Conservation (phyloP, 495 filamentous ascomycete genomes). For the Xylaria flabelliformis region DNA sequence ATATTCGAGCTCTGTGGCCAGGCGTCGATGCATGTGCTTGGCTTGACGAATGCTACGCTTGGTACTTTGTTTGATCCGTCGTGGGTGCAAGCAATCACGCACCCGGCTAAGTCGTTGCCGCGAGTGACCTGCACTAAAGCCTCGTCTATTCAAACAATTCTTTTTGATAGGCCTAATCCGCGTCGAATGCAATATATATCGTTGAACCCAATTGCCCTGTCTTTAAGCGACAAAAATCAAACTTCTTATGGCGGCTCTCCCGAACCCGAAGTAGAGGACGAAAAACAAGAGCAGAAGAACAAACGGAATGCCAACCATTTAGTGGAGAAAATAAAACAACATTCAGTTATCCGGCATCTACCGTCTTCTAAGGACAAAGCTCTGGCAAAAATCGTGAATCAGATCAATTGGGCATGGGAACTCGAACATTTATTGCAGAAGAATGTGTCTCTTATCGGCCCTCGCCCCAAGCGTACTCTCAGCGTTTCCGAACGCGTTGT, state of each 20-base stretch:
- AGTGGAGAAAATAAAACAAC: conserved; percentile 87
- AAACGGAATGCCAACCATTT: conserved; percentile 63
- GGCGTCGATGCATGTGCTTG: conserved; percentile 83
- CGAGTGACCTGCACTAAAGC: conserved; percentile 72
- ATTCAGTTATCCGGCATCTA: conserved; percentile 78
- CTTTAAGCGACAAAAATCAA: conserved; percentile 75
- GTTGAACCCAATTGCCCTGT: conserved; percentile 83
- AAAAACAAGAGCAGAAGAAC: conserved; percentile 63
- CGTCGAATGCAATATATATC: conserved; percentile 97
- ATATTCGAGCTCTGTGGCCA: conserved; percentile 86
- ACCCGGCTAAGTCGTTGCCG: conserved; percentile 64
- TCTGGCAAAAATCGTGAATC: conserved; percentile 83
- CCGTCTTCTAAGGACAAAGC: conserved; percentile 83
- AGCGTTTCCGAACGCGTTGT: conserved; percentile 96
- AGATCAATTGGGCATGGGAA: conserved; percentile 96
- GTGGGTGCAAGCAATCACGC: conserved; percentile 72
- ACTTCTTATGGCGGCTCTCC: conserved; percentile 41
- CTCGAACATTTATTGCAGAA: conserved; percentile 81
- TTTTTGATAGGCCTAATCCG: conserved; percentile 87
- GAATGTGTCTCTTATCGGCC: conserved; percentile 82
- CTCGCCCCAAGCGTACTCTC: conserved; percentile 78
- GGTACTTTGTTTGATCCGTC: conserved; percentile 65
- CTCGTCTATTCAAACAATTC: conserved; percentile 81
- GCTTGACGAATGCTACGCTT: conserved; percentile 69
- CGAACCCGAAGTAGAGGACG: conserved; percentile 67